Percentiles rank a stretch among this genome's conserved stretches.
phyloP scores from a whole-genome alignment of 345 rosid genomes.

The Durio zibethinus region DNA sequence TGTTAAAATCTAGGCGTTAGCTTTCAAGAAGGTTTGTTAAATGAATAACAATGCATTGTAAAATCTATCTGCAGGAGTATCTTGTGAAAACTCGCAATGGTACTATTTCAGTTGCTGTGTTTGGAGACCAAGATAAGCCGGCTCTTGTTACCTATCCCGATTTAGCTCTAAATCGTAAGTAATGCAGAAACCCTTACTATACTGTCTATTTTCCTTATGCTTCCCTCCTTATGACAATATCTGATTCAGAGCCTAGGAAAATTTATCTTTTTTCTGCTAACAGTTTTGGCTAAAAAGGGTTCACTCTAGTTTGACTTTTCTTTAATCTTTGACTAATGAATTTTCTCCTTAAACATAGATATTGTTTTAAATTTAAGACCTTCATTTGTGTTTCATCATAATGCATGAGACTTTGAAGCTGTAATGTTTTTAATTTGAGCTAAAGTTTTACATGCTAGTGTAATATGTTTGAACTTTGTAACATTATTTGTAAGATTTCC shows the following conservation, averaged over 20 bases:
- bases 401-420: neutral
- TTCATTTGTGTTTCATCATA: neutral
- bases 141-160: conserved; percentile 94
- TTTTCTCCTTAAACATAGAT: neutral
- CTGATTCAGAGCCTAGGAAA: neutral
- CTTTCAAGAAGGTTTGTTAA: conserved; percentile 20
- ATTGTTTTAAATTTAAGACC: neutral
- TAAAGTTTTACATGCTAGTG: neutral
- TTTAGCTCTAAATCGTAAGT: conserved; percentile 82
- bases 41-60: conserved; percentile 19
- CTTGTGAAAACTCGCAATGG: conserved; percentile 64
- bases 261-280: neutral
- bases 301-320: neutral
- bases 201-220: neutral
- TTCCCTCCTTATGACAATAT: neutral
- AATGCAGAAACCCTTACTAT: neutral
- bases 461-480: neutral
- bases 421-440: neutral
- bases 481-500: neutral
- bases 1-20: neutral
- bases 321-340: neutral
- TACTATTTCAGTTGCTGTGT: conserved; percentile 68
- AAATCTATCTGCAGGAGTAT: conserved; percentile 54
- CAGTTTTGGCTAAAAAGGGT: neutral
- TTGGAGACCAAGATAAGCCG: conserved; percentile 93